A percentile compares a stretch with the other conserved stretches of the same genome.
phyloP scores from a whole-genome alignment of 2,329 filamentous ascomycete genomes.

The Cercospora nicotianae region DNA sequence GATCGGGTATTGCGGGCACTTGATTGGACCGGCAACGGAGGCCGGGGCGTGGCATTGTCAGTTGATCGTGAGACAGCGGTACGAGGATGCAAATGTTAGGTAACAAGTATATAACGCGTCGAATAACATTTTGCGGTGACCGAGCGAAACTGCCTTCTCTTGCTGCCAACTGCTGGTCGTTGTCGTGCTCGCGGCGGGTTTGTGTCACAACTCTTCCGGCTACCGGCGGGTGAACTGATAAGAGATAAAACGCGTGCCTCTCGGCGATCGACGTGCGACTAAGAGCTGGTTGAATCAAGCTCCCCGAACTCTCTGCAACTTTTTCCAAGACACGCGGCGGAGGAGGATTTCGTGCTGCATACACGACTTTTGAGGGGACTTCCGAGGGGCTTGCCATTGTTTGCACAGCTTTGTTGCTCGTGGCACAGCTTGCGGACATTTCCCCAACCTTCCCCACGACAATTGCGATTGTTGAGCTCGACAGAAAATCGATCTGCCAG shows the following conservation, averaged over 20 bases:
- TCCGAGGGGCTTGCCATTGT: slow-evolving; percentile 2
- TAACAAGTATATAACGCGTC: slow-evolving; percentile 15
- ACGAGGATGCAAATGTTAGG: slow-evolving; percentile 7
- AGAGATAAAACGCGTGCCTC: slow-evolving; percentile 1
- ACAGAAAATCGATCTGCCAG: not conserved
- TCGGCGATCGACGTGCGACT: slow-evolving; percentile 5
- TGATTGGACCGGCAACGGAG: slow-evolving; percentile 1
- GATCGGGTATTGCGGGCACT: slow-evolving; percentile 10
- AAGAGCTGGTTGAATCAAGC: slow-evolving; percentile 3
- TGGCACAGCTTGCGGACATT: not conserved
- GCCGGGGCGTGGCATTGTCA: not conserved
- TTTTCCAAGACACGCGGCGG: slow-evolving; percentile 10
- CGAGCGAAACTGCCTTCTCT: slow-evolving; percentile 2
- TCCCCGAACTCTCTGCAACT: slow-evolving; percentile 7
- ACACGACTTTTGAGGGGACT: not conserved
- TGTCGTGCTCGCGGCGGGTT: not conserved
- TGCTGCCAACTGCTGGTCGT: not conserved
- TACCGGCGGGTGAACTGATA: slow-evolving; percentile 17
- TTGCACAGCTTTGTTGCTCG: slow-evolving; percentile 1
- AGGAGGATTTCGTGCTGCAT: slow-evolving; percentile 2
- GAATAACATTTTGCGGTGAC: not conserved
- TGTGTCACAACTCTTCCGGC: slow-evolving; percentile 1
- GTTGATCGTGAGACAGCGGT: slow-evolving; percentile 3
- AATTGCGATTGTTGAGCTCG: not conserved
- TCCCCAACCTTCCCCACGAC: not conserved